Evolutionary conservation across 2,329 filamentous ascomycete genomes (phyloP), one percentile per base, ranked within the genome.

Genomic region (Samsoniella hepiali): DNA sequence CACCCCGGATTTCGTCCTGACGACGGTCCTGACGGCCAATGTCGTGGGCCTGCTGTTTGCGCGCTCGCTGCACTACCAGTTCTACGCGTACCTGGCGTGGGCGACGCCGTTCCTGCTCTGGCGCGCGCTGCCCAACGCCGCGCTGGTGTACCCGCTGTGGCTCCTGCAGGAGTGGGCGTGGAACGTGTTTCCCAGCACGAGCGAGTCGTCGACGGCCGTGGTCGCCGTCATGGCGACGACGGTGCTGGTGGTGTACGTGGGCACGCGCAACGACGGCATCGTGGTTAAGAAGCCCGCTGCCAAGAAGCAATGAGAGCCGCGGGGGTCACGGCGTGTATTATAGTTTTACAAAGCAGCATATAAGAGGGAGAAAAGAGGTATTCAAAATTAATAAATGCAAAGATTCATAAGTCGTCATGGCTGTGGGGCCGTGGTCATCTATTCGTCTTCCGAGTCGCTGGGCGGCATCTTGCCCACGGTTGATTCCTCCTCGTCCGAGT

Each of bases 11-110:
- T 96, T 91, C 74, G 84, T 94, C 67, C 84, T 91, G 80, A 92
- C 89, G 5, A 86, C 88, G 4, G 83, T 96, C 51, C 82, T 97
- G 59, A 87, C 88, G 11, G 89, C 91, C 67, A 89, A 93, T 68
- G 80, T 87, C 36, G 85, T 96, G 63, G 93, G 93, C 44, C 83
- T 96, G 77, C 82, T 97, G 54, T 96, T 92, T 72, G 93, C 93
- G 32, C 84, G 93, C 64, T 94, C 90, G 62, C 83, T 97, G 69
- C 93, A 97, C 79, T 97, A 97, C 80, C 93, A 97, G 72, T 97
- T 97, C 80, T 97, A 93, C 76, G 87, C 91, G 53, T 97, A 96
- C 80, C 84, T 96, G 65, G 91, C 90, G 34, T 97, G 93, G 93
- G 85, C 90, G 15, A 91, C 91, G 7, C 93, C 93, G 31, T 96